Evolutionary conservation across 108 stramenopile genomes (phyloP), one percentile per base, ranked within the genome.

Genomic region (Poteriospumella lacustris): DNA sequence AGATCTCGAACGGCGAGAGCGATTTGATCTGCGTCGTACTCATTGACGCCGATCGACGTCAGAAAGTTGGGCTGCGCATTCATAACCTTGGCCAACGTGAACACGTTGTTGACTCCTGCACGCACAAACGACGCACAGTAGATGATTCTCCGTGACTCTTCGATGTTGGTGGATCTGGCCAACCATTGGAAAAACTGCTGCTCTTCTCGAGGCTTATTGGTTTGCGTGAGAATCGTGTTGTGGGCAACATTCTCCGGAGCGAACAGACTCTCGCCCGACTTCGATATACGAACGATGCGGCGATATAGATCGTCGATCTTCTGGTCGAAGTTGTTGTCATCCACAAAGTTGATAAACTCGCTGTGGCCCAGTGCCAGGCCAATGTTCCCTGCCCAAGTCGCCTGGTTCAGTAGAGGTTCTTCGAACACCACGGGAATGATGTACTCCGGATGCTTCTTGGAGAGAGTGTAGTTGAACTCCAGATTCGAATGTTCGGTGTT

Each of bases 121-220:
- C 31, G 15, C 3, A 64, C 60, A 31, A 64, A 64, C 5, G 60
- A 64, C 28, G 15, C 5, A 33, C 60, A 64, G 36, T 64, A 64
- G 36, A 64, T 64, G 5, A 64, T 64, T 64, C 60, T 3, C 36
- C 60, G 60, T 34, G 33, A 9, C 36, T 64, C 60, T 34, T 64
- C 60, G 31, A 64, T 64, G 36, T 64, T 64, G 24, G 60, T 64
- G 28, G 60, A 64, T 12, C 60, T 3, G 24, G 60, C 60, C 5
- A 64, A 24, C 60, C 60, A 64, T 64, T 64, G 60, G 24, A 64
- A 64, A 34, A 64, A 64, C 31, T 64, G 60, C 24, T 64, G 60
- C 31, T 64, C 60, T 64, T 64, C 60, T 64, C 36, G 28, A 34
- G 60, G 36, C 36, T 64, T 64, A 64, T 64, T 64, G 31, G 60